These are phyloP conservation scores for Microsporum ferrugineum DNA, from an alignment of 2,329 filamentous ascomycete genomes.

Conservation along the genomic window DNA sequence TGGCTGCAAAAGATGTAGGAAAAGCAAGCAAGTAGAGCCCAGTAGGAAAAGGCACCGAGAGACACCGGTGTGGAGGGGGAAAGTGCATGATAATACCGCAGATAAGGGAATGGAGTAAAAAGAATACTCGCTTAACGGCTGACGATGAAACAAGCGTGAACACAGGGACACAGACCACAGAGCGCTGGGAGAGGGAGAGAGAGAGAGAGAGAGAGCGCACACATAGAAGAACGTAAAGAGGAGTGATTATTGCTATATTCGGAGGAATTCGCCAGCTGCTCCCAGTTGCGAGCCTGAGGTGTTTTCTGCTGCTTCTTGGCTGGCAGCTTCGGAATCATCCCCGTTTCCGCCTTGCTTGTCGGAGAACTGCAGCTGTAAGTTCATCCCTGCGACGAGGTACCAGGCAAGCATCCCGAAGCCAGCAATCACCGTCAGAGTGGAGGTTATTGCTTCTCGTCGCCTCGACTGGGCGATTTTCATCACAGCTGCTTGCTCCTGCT, in stretches of 20 bases:
- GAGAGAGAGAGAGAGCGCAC: background rate
- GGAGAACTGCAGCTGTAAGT: background rate
- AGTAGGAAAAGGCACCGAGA: background rate
- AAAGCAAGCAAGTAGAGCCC: background rate
- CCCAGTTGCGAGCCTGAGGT: constrained; percentile 1
- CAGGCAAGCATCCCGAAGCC: constrained; percentile 27
- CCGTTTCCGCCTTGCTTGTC: background rate
- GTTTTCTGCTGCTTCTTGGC: constrained; percentile 4
- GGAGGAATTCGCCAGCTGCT: background rate
- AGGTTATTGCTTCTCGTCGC: constrained; percentile 27
- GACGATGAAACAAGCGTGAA: background rate
- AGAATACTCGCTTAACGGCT: background rate
- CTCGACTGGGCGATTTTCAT: constrained; percentile 18
- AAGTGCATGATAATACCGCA: background rate
- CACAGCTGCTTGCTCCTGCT: constrained; percentile 19
- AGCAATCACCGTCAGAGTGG: constrained; percentile 26
- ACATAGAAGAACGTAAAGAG: background rate
- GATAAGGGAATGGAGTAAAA: background rate
- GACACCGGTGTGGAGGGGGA: background rate
- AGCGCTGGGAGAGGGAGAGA: background rate
- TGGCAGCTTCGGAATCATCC: background rate
- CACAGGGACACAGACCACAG: background rate
- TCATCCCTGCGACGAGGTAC: constrained; percentile 22
- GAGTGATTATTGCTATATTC: background rate
- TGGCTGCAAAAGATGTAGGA: background rate